Base-by-base conservation (phyloP, 139 green algal genomes). In the Tetraselmis chui region DNA sequence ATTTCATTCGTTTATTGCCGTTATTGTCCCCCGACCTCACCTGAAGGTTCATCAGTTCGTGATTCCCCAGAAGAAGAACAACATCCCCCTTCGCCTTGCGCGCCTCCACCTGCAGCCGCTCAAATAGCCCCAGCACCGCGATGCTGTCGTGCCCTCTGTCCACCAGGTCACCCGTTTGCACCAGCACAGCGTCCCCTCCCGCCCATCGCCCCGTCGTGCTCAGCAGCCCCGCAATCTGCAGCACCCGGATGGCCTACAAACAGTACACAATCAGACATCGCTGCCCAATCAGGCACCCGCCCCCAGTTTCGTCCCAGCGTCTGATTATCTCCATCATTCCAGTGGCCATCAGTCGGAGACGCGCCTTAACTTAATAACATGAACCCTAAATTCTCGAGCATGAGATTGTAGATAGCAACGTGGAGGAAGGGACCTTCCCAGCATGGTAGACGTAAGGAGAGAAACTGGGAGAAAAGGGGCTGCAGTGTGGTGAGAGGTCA, bases 41-140 rank as follows among this genome's bases (percentile, higher is more conserved):
- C 23, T 82, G 28, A 1, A 88, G 67, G 79, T 87, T 85, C 80
- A 87, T 83, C 2, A 86, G 81, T 59, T 89, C 86, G 59, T 89
- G 86, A 76, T 89, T 89, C 25, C 83, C 86, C 1, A 87, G 79
- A 58, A 89, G 78, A 32, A 58, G 22, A 26, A 86, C 27, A 2
- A 89, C 58, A 1, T 83, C 76, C 23, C 86, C 85, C 26, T 83
- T 83, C 1, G 80, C 74, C 0, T 32, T 30, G 2, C 29, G 22
- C 0, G 86, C 86, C 26, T 85, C 30, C 0, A 29, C 30, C 85
- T 89, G 81, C 31, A 80, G 75, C 59, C 75, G 25, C 58, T 87
- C 59, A 18, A 89, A 58, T 67, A 84, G 77, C 11, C 1, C 45
- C 30, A 89, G 28, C 30, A 87, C 26, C 23, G 31, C 83, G 32